Evolutionary conservation across 331 rosid genomes (phyloP), one percentile per base, ranked within the genome.

Genomic region (Saraca asoca): DNA sequence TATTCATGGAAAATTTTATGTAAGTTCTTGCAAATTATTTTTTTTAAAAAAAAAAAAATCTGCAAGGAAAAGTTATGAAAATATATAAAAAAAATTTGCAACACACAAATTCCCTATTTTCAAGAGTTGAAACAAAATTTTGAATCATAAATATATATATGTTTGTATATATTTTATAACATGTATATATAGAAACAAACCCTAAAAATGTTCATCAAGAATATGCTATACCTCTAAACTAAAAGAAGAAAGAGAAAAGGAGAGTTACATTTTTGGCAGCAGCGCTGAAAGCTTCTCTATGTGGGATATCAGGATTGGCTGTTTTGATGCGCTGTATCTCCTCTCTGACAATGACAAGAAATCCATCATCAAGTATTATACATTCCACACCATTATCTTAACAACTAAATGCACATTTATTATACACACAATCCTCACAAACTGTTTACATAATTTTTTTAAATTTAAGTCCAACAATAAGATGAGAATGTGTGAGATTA

Each of bases 291-390:
- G 99, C 99, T 77, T 94, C 97, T 49, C 99, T 82, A 80, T 94
- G 99, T 54, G 99, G 97, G 58, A 90, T 86, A 77, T 88, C 91
- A 46, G 99, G 97, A 71, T 88, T 86, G 11, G 89, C 95, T 63
- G 95, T 83, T 85, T 94, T 90, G 76, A 94, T 90, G 64, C 99
- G 95, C 75, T 94, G 96, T 60, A 94, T 90, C 85, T 94, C 99
- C 75, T 94, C 99, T 70, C 99, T 94, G 73, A 54, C 65, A 79
- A 7, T 5, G 33, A 65, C 68, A 73, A 52, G 76, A 68, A 64
- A 79, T 78, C 75, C 70, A 17, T 12, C 34, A 34, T 12, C 34
- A 34, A 18, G 24, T 46, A 57, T 37, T 12, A 2, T 11, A 37
- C 17, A 50, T n/a, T n/a, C n/a, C n/a, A n/a, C n/a, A n/a, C n/a